Base-by-base conservation (phyloP, 441 rosid genomes). In the Flueggea neowawraea region DNA sequence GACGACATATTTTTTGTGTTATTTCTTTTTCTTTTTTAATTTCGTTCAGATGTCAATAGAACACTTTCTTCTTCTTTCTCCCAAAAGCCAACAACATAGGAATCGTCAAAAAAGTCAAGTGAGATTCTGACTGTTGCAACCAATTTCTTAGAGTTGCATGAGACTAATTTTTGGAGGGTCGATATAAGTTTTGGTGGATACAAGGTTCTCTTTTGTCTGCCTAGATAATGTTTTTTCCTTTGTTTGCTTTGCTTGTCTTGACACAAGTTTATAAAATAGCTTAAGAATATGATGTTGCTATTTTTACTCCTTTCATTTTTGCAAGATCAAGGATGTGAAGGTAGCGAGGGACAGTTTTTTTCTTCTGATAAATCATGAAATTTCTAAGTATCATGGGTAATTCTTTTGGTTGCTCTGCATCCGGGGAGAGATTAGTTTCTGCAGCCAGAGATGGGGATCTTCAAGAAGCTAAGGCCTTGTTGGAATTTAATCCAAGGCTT, bases 381-480 rank as follows among this genome's bases (percentile, higher is more conserved):
- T 82, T 95, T 58, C 70, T 91, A 10, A 87, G 87, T 86, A 77
- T 93, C 64, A 83, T 93, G 78, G 93, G 96, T 1, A 93, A 93
- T 73, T 90, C 98, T 2, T 87, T 93, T 64, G 98, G 98, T 10
- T 93, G 98, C 78, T 93, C 98, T 6, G 98, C 96, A 16, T 90
- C 96, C 22, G 98, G 98, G 69, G 98, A 93, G 64, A 88, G 98
- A 49, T 77, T 93, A 70, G 96, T 93, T 65, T 90, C 97, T 0
- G 98, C 97, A 6, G 97, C 97, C 36, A 84, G 96, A 82, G 97
- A 95, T 78, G 97, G 97, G 16, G 99, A 94, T 78, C 77, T 93
- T 67, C 91, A 84, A 57, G 98, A 93, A 73, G 97, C 98, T 11
- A 93, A 77, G 67, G 98, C 97, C 72, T 84, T 93, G 14, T 63